Base-by-base conservation (phyloP, 495 filamentous ascomycete species). In the Staphylotrichum tortipilum region DNA sequence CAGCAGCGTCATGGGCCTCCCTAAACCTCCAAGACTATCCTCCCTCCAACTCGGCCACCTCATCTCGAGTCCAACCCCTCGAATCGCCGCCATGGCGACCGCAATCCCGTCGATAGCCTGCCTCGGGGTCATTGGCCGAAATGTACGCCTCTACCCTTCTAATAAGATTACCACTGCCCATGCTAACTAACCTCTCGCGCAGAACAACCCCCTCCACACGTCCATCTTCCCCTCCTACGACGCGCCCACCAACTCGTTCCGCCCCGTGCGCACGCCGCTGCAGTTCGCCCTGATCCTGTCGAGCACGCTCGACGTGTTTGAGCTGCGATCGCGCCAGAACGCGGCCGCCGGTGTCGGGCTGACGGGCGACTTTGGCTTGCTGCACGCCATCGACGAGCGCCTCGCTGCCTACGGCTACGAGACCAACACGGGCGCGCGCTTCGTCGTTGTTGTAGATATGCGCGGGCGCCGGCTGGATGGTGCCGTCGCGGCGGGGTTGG, bases 201-300 rank as follows among this genome's bases (percentile, higher is more conserved):
- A 98, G 92, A 94, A 96, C 70, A 94, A 95, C 65, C 92, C 91
- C 40, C 85, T 98, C 62, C 91, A 95, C 69, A 85, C 94, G 50
- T 79, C 86, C 38, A 77, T 95, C 62, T 96, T 96, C 67, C 85
- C 89, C 29, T 83, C 89, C 53, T 65, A 74, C 68, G 69, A 74
- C 55, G 54, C 66, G 23, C 34, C 60, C 34, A 69, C 68, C 51
- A 69, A 67, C 62, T 59, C 60, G 45, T 70, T 63, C 58, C 53
- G 59, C 23, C 75, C 71, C 58, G 76, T 75, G 41, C 75, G 69
- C 61, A 82, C 73, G 51, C 78, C 70, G 6, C 79, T 98, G 21
- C 86, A 94, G 60, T 96, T 91, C 75, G 88, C 87, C 34, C 90
- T 97, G 58, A 76, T 97, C 23, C 79, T 95, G 44, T 88, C 88